Percentiles rank a stretch among this genome's conserved stretches.
Evolutionary conservation across 164 flowering plant species (phyloP).

Genomic region (Taxillus chinensis): DNA sequence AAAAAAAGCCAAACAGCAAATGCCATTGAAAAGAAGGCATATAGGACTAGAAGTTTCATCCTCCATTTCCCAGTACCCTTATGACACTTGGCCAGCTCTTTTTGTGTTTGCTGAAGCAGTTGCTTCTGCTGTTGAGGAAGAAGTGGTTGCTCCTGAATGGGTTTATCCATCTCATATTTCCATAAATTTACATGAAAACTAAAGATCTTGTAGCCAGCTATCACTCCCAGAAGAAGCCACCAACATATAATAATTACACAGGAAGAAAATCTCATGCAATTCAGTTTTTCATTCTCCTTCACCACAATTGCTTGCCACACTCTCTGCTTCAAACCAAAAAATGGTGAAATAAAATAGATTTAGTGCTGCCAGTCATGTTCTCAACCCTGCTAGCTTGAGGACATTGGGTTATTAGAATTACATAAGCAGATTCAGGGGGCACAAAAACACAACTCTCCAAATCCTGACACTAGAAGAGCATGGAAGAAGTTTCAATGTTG

Average conservation of each 20-base stretch:
- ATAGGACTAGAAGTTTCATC: constrained; percentile 43
- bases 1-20: constrained; percentile 45
- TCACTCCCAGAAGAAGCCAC: constrained; percentile 36
- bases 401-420: too few species aligned
- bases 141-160: constrained; percentile 10
- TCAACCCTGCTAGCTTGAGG: too few species aligned
- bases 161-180: constrained; percentile 14
- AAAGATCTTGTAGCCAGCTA: constrained; percentile 24
- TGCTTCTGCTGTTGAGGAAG: constrained; percentile 17
- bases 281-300: constrained; percentile 11
- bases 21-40: constrained; percentile 35
- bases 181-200: constrained; percentile 15
- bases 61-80: constrained; percentile 57
- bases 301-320: constrained; percentile 7
- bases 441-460: too few species aligned
- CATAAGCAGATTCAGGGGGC: too few species aligned
- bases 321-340: constrained; percentile 14
- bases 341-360: too few species aligned
- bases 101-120: constrained; percentile 17
- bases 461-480: too few species aligned
- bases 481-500: too few species aligned
- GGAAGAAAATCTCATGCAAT: constrained; percentile 9
- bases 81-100: constrained; percentile 21
- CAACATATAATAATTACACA: constrained; percentile 26
- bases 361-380: too few species aligned